Evolutionary conservation across 176 grass and related monocot genomes (phyloP), one percentile per base, ranked within the genome.

Genomic region (Oropetium thomaeum): DNA sequence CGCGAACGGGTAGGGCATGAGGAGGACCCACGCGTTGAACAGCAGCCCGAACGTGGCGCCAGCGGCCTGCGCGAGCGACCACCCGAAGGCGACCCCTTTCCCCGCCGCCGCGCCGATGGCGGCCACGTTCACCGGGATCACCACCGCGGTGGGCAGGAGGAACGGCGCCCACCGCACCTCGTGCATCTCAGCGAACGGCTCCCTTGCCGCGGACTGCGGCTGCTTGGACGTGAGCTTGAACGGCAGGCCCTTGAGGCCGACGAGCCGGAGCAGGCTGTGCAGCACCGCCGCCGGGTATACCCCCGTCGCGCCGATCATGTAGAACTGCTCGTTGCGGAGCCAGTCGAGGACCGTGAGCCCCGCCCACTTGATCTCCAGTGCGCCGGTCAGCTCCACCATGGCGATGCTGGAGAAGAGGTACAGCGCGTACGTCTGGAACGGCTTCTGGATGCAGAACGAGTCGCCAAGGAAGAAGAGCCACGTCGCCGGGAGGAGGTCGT

Each of bases 21-120:
- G 12, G 39, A 85, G 51, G 9, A 85, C 67, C 83, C 83, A 85
- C 7, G 14, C 60, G 12, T 85, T 85, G 83, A 85, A 85, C 49
- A 85, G n/a, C 61, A 85, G 59, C 5, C 83, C 83, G 0, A 66
- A 68, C 5, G 68, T 40, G 1, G 83, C 83, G 12, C 65, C 75
- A 0, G 29, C 83, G 68, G 79, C 79, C 83, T 85, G 83, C 83
- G 79, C 17, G 22, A 79, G 8, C 8, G 83, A 85, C 83, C 83
- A 85, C 22, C 83, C 76, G 35, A 69, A 69, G 2, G 67, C 32
- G 4, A 79, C 23, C 5, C 55, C 83, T 58, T 79, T 85, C 59
- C 83, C 76, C 9, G 73, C 79, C 10, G 83, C 77, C 0, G 76
- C 58, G 2, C 76, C 83, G 31, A 85, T 79, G 1, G 83, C 83